Base-by-base conservation (phyloP, 148 eudicot species). In the Amaranthus palmeri region DNA sequence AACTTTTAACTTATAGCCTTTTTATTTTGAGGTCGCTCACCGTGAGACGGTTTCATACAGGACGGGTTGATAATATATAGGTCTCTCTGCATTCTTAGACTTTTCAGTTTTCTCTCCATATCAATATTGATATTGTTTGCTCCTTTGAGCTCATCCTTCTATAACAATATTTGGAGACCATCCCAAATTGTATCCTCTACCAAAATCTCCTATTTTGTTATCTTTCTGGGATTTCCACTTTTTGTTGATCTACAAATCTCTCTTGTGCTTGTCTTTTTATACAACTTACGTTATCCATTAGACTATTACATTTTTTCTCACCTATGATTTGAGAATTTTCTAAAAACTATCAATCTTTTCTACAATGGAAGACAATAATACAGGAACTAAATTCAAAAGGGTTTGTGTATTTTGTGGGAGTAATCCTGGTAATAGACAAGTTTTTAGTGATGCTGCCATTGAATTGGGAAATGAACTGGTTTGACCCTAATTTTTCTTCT, bases 391-490 rank as follows among this genome's bases (percentile, higher is more conserved):
- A 66, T 93, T 93, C 88, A 89, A 85, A 74, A 91, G 72, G 78
- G 84, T 93, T 11, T 93, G 98, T 84, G 98, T 93, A 6, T 93
- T 90, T 78, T 93, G 98, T 76, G 98, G 98, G 57, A 93, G 98
- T 73, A 80, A 87, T 67, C 84, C 90, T 75, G 98, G 98, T 51
- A 77, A 83, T 63, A 82, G 92, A 80, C 76, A 86, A 76, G 85
- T 91, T 42, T 93, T 93, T 85, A 85, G 96, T 76, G 88, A 86
- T 78, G 98, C 97, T 80, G 96, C 96, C 81, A 68, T 82, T 83
- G 92, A 88, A 8, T 87, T 93, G 81, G 98, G 92, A 56, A 78
- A 85, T 85, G 89, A 91, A 81, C 71, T 90, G 92, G 98, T 92
- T 77, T 65, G 81, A 81, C 54, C 58, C 12, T 52, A 65, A 10